Conservation (phyloP, 768 basidiomycete genomes). For the Termitomyces sp. region DNA sequence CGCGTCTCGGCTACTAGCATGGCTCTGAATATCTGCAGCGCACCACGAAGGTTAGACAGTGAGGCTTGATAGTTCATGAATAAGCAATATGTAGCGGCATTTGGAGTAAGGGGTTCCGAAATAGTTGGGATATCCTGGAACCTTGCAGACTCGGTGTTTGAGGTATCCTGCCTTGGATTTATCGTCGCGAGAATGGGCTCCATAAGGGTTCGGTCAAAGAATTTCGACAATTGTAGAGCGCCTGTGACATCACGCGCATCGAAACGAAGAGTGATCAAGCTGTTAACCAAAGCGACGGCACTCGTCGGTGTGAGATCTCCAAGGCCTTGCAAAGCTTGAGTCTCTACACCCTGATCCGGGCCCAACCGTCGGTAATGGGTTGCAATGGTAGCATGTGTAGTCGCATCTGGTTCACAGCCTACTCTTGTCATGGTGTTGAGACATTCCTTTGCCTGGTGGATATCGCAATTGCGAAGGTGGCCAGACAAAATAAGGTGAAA, state of each 20-base stretch:
- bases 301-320: conserved; percentile 30
- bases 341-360: conserved; percentile 47
- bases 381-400: conserved; percentile 57
- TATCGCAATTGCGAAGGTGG: conserved; percentile 63
- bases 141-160: not conserved
- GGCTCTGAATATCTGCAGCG: conserved; percentile 39
- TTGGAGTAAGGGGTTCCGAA: conserved; percentile 31
- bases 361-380: conserved; percentile 58
- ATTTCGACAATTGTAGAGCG: conserved; percentile 41
- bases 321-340: conserved; percentile 44
- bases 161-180: not conserved
- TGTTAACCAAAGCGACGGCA: conserved; percentile 61
- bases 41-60: conserved; percentile 37
- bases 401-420: conserved; percentile 47
- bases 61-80: conserved; percentile 52
- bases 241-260: conserved; percentile 46
- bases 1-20: conserved; percentile 39
- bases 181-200: conserved; percentile 19
- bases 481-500: conserved; percentile 67
- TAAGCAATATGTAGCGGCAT: conserved; percentile 57
- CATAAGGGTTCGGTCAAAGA: conserved; percentile 34
- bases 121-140: conserved; percentile 2
- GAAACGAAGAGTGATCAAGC: conserved; percentile 57
- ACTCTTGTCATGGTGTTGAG: conserved; percentile 54
- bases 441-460: conserved; percentile 47